A percentile compares a stretch with the other conserved stretches of the same genome.
Evolutionary conservation across 345 rosid genomes (phyloP).

Genomic region (Carallia brachiata): DNA sequence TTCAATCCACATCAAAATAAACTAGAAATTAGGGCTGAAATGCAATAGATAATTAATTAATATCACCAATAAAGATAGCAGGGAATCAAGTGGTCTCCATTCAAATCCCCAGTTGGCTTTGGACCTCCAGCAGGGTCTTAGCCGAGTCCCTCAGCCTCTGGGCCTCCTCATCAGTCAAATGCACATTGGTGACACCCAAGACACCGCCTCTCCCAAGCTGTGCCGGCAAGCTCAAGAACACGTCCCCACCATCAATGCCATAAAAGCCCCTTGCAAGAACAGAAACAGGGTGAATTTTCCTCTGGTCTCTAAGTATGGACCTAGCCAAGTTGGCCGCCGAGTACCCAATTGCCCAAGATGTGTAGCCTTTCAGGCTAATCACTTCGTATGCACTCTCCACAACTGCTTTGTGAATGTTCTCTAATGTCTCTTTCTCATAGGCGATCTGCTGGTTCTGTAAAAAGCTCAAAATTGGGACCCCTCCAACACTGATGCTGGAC

Average conservation of each 20-base stretch:
- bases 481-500: constrained; percentile 93
- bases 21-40: too few relatives aligned
- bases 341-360: constrained; percentile 98
- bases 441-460: constrained; percentile 64
- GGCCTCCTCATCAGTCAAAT: constrained; percentile 66
- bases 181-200: constrained; percentile 72
- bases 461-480: constrained; percentile 82
- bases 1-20: too few relatives aligned
- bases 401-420: constrained; percentile 68
- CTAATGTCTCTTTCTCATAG: constrained; percentile 73
- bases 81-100: too few relatives aligned
- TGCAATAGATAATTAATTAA: too few relatives aligned
- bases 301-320: constrained; percentile 74
- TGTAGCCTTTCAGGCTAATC: constrained; percentile 81
- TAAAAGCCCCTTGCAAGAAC: constrained; percentile 85
- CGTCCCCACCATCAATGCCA: constrained; percentile 65
- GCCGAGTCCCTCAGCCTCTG: constrained; percentile 65
- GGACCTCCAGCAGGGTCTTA: constrained; percentile 60
- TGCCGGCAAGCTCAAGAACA: constrained; percentile 87
- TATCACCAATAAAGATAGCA: too few relatives aligned
- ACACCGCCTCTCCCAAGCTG: constrained; percentile 73
- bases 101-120: constrained; percentile 62
- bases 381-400: constrained; percentile 77
- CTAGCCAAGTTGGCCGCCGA: constrained; percentile 81
- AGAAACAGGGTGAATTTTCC: constrained; percentile 82